A percentile compares a stretch with the other conserved stretches of the same genome.
phyloP scores from a whole-genome alignment of 176 grass and related monocot genomes.

The Zoysia pacifica region DNA sequence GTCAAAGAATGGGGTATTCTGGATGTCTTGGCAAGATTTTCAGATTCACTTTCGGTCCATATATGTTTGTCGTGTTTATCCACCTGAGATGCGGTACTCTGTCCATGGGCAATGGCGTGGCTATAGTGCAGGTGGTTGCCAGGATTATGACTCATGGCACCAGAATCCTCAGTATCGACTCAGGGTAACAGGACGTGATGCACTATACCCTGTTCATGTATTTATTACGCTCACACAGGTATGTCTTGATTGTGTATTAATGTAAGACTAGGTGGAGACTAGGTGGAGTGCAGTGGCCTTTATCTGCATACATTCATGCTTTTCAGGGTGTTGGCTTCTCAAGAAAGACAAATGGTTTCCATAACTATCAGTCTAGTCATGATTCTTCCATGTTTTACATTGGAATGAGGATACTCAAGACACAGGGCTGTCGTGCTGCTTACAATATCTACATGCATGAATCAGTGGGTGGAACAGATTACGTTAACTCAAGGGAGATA shows the following conservation, averaged over 20 bases:
- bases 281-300: conserved; percentile 25
- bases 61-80: conserved; percentile 98
- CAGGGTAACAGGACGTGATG: conserved; percentile 77
- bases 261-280: conserved; percentile 13
- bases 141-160: conserved; percentile 97
- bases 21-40: conserved; percentile 99
- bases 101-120: conserved; percentile 96
- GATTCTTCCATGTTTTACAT: conserved; percentile 98
- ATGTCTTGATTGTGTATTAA: conserved; percentile 37
- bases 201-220: conserved; percentile 84
- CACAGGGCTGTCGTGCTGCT: conserved; percentile 80
- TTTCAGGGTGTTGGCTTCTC: conserved; percentile 95
- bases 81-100: conserved; percentile 90
- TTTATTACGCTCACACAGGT: conserved; percentile 99
- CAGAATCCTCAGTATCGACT: conserved; percentile 97
- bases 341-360: conserved; percentile 87
- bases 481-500: conserved; percentile 96
- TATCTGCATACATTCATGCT: conserved; percentile 38
- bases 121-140: conserved; percentile 92
- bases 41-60: conserved; percentile 99
- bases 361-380: conserved; percentile 92
- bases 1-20: conserved; percentile 98
- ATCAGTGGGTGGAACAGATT: conserved; percentile 94
- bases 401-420: conserved; percentile 99
- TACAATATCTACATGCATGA: conserved; percentile 99